phyloP scores from a whole-genome alignment of 495 filamentous ascomycete species.

The Penicillium simplicissimum region DNA sequence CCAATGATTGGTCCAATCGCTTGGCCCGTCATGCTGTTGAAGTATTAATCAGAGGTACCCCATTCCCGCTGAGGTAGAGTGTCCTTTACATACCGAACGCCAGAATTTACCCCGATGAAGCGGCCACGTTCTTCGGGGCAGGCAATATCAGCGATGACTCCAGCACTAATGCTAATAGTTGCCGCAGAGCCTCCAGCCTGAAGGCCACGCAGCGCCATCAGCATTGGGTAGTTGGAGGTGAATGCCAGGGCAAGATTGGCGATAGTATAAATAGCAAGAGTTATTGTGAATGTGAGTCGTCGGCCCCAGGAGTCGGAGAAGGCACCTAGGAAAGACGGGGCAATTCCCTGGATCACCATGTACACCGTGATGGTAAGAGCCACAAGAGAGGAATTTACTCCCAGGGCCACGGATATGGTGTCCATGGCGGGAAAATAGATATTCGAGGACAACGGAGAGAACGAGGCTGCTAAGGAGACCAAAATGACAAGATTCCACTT shows the following conservation, averaged over 20 bases:
- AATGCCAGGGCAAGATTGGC: conserved; percentile 8
- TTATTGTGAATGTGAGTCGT: conserved; percentile 3
- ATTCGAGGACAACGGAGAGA: conserved; percentile 9
- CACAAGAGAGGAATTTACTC: not conserved
- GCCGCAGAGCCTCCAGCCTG: conserved; percentile 9
- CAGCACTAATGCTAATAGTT: conserved; percentile 9
- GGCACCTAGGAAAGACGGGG: not conserved
- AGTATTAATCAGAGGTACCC: not conserved
- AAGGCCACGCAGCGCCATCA: conserved; percentile 3
- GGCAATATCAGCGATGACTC: conserved; percentile 10
- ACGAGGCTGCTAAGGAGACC: conserved; percentile 9
- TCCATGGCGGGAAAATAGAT: conserved; percentile 13
- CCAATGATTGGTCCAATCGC: conserved; percentile 10
- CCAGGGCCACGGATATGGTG: not conserved
- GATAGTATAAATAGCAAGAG: not conserved
- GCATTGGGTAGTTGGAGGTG: conserved; percentile 3
- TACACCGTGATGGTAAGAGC: conserved; percentile 8
- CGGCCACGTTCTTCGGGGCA: conserved; percentile 5
- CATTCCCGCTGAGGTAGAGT: not conserved
- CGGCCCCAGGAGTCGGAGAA: conserved; percentile 5
- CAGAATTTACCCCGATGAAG: conserved; percentile 7
- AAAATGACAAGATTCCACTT: conserved; percentile 13
- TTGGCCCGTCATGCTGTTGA: conserved; percentile 6
- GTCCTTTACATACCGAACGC: conserved; percentile 2
- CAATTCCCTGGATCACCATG: conserved; percentile 9